Evolutionary conservation across 179 eudicot species (phyloP).

Genomic region (Carnegiea gigantea): DNA sequence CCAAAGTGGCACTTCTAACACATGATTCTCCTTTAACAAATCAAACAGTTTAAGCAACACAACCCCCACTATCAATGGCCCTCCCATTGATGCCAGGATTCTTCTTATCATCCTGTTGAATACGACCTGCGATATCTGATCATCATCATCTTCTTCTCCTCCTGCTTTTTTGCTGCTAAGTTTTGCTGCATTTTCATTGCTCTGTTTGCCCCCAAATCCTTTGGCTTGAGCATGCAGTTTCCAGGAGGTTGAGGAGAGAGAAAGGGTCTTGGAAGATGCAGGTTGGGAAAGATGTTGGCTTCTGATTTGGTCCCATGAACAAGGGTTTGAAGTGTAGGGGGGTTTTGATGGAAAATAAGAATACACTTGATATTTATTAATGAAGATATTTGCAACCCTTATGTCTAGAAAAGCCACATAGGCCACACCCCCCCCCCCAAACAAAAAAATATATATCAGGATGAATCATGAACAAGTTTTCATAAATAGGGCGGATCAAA

Average conservation of each 20-base stretch:
- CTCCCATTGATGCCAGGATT: slow-evolving; percentile 56
- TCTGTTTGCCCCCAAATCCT: slow-evolving; percentile 37
- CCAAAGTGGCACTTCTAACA: slow-evolving; percentile 73
- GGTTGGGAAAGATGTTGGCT: slow-evolving; percentile 21
- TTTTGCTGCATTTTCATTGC: slow-evolving; percentile 18
- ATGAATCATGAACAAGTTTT: no score
- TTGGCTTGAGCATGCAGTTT: slow-evolving; percentile 49
- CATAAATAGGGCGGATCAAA: no score
- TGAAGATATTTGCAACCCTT: slow-evolving; percentile 17
- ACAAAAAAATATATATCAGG: no score
- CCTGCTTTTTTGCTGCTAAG: neutral
- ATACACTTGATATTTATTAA: neutral
- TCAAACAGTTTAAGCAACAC: slow-evolving; percentile 42
- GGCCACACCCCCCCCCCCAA: no score
- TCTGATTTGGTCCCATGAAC: slow-evolving; percentile 30
- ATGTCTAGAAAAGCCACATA: neutral
- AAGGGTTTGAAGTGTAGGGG: slow-evolving; percentile 22
- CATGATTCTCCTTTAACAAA: slow-evolving; percentile 39
- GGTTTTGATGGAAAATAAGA: slow-evolving; percentile 24
- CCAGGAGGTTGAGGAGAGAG: slow-evolving; percentile 31
- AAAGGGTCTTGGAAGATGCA: slow-evolving; percentile 9
- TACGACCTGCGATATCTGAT: slow-evolving; percentile 57
- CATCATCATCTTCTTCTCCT: slow-evolving; percentile 33
- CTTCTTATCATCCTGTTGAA: slow-evolving; percentile 68
- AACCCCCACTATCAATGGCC: slow-evolving; percentile 55